Percentiles rank a stretch among this genome's conserved stretches.
Evolutionary conservation across 2,329 filamentous ascomycete species (phyloP).

Genomic region (Seiridium unicorne): DNA sequence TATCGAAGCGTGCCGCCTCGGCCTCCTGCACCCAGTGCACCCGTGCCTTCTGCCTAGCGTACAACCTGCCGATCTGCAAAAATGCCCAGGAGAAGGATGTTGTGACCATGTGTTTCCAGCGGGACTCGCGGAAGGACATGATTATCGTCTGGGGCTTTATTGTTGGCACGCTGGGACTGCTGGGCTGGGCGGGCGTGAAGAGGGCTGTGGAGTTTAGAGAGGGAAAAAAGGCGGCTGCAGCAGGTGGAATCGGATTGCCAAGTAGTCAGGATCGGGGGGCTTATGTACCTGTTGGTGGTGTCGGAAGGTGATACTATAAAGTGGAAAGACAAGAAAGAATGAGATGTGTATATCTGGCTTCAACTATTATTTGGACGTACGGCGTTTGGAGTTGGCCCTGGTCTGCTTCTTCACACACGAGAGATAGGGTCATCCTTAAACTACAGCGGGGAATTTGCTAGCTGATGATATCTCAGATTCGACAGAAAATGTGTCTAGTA

Average conservation of each 20-base stretch:
- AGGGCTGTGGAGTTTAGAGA: constrained; percentile 42
- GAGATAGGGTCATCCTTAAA: too few relatives aligned
- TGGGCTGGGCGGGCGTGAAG: constrained; percentile 59
- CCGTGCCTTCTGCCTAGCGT: constrained; percentile 60
- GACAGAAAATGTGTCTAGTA: too few relatives aligned
- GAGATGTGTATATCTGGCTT: neutral
- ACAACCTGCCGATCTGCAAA: constrained; percentile 62
- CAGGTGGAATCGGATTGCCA: constrained; percentile 9
- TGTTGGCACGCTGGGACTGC: constrained; percentile 53
- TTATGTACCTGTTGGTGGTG: constrained; percentile 9
- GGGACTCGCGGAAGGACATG: constrained; percentile 65
- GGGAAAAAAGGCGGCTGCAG: constrained; percentile 17
- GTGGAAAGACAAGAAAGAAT: neutral
- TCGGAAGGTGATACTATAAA: neutral
- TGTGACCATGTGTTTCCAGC: constrained; percentile 63
- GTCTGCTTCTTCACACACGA: too few relatives aligned
- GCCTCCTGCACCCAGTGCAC: constrained; percentile 61
- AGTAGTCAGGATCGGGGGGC: constrained; percentile 7
- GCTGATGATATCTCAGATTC: too few relatives aligned
- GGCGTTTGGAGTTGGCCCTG: too few relatives aligned
- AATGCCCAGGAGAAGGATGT: constrained; percentile 61
- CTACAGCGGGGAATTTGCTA: too few relatives aligned
- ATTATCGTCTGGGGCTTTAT: constrained; percentile 67
- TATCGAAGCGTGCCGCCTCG: constrained; percentile 32
- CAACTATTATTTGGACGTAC: too few relatives aligned